These are phyloP conservation scores for Aspergillus olivimuriae DNA, from an alignment of 495 filamentous ascomycete species.

Conservation along the genomic window DNA sequence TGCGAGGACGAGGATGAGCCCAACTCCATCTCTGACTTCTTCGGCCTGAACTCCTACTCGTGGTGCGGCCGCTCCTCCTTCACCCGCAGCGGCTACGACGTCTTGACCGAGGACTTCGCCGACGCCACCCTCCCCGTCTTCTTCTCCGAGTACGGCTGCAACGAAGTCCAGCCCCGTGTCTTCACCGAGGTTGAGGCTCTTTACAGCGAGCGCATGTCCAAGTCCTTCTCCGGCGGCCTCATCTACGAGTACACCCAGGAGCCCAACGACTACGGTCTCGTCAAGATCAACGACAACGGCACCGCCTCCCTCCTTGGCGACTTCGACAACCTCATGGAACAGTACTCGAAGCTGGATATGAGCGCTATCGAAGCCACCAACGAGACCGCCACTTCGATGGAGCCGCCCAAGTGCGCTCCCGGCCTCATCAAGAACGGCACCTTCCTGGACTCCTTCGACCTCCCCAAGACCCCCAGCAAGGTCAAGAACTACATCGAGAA, in stretches of 20 bases:
- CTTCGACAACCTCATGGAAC: conserved; percentile 66
- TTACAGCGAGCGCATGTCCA: conserved; percentile 75
- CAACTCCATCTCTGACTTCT: conserved; percentile 70
- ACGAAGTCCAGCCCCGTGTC: conserved; percentile 65
- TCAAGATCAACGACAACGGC: conserved; percentile 58
- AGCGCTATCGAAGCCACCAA: conserved; percentile 53
- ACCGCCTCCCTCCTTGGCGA: conserved; percentile 60
- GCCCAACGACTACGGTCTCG: conserved; percentile 73
- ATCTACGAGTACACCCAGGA: conserved; percentile 86
- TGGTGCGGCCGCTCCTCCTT: conserved; percentile 83
- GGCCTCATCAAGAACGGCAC: conserved; percentile 52
- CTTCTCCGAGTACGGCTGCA: conserved; percentile 97
- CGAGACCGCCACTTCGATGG: conserved; percentile 42
- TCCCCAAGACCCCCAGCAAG: conserved; percentile 52
- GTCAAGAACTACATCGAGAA: conserved; percentile 46
- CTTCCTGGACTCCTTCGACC: conserved; percentile 71
- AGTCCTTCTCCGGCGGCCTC: conserved; percentile 75
- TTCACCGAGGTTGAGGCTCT: conserved; percentile 79
- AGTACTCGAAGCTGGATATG: conserved; percentile 71
- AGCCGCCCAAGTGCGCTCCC: conserved; percentile 51
- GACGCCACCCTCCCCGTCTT: conserved; percentile 78
- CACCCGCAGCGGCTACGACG: conserved; percentile 63
- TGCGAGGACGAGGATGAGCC: conserved; percentile 64
- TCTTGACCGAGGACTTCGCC: conserved; percentile 62
- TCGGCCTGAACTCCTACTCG: conserved; percentile 91